Evolutionary conservation across 805 yeast genomes (phyloP), one percentile per base, ranked within the genome.

Genomic region (Spathaspora sp.): DNA sequence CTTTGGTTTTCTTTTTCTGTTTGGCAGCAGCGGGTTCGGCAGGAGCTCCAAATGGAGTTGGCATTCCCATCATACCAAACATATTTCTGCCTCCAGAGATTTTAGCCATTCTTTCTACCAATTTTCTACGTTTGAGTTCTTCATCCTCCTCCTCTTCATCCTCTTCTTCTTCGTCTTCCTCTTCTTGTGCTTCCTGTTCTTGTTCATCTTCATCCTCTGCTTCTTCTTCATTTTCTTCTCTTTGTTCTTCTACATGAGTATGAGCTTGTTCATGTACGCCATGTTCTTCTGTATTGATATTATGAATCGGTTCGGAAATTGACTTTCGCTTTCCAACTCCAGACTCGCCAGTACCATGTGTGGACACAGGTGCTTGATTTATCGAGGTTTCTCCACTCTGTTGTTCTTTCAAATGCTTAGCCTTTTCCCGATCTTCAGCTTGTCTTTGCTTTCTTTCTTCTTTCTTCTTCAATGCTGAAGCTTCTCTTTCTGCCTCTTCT

Each of bases 61-160:
- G 60, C 75, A 73, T 72, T 1, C 85, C 85, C 82, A 81, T 78
- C 86, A 81, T 81, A 44, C 91, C 92, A 68, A 84, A 79, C 84
- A 87, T 81, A 52, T 88, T 86, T 70, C 87, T 79, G 4, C 91
- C 91, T 18, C 97, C 96, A 0, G 97, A 87, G 17, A 93, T 79
- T 60, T 86, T 89, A n/a, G 99, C 98, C 97, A 93, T 93, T 54
- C 97, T 81, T 56, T 88, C 97, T 18, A 96, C 85, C 49, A 93
- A 74, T 6, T 86, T 89, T 46, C 86, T 79, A 60, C 94, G 80
- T 51, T 86, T 81, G 5, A 85, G 75, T 55, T 87, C 94, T 62
- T 88, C 96, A 43, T 82, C 87, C 49, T 87, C 93, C 49, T 83
- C 86, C 1, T 81, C 88, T 0, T 75, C 82, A 2, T 76, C 82